Conservation (phyloP, 768 basidiomycete species). For the Thelephora ganbajun region DNA sequence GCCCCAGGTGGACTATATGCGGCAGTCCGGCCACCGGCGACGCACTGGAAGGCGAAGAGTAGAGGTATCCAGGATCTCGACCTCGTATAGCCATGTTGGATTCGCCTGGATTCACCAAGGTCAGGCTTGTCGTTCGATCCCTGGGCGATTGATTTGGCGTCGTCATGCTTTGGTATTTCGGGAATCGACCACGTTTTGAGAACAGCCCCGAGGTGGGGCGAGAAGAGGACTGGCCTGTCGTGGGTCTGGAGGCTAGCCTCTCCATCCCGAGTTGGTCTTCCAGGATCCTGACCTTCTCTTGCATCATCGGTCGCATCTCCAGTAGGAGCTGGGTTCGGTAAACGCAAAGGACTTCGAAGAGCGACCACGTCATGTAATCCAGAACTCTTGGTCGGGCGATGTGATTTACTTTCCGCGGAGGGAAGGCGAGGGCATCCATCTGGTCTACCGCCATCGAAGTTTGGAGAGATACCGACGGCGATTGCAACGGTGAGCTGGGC, state of each 20-base stretch:
- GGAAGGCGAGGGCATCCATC: conserved; percentile 9
- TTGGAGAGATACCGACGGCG: conserved; percentile 19
- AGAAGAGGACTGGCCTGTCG: conserved; percentile 16
- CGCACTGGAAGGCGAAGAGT: conserved; percentile 20
- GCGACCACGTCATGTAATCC: conserved; percentile 64
- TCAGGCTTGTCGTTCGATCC: conserved; percentile 20
- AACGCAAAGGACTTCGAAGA: conserved; percentile 50
- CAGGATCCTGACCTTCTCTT: conserved; percentile 45
- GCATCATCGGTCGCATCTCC: conserved; percentile 52
- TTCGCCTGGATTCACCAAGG: conserved; percentile 8
- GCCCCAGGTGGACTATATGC: conserved; percentile 49
- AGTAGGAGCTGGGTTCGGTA: conserved; percentile 48
- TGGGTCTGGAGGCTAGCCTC: conserved; percentile 9
- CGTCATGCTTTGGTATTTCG: conserved; percentile 13
- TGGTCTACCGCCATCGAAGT: conserved; percentile 4
- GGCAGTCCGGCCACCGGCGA: conserved; percentile 21
- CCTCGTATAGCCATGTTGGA: conserved; percentile 9
- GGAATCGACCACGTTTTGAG: conserved; percentile 40
- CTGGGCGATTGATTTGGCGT: conserved; percentile 25
- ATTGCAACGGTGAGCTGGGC: conserved; percentile 35
- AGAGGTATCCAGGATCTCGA: conserved; percentile 27
- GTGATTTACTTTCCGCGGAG: conserved; percentile 8
- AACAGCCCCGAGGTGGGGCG: conserved; percentile 39
- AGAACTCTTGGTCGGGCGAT: conserved; percentile 36
- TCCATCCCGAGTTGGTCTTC: conserved; percentile 31